Evolutionary conservation across 1,284 basidiomycete genomes (phyloP).

Genomic region (Gastroboletus turbinatus): DNA sequence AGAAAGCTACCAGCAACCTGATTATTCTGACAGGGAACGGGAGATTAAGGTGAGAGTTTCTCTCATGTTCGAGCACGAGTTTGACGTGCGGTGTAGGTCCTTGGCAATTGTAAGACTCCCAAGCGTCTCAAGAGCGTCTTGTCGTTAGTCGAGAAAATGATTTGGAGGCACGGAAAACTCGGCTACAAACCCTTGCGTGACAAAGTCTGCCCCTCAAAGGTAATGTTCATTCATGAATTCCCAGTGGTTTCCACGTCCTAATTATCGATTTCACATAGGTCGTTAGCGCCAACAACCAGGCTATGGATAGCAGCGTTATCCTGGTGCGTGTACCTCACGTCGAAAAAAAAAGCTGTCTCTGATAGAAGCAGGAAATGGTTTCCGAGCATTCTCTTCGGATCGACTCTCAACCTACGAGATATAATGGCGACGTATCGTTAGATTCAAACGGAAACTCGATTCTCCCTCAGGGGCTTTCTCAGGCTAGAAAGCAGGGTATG

Average conservation of each 20-base stretch:
- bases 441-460: constrained; percentile 50
- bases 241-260: not conserved
- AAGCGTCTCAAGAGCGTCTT: constrained; percentile 62
- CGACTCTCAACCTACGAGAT: constrained; percentile 47
- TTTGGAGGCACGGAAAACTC: constrained; percentile 70
- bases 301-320: constrained; percentile 56
- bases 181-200: constrained; percentile 69
- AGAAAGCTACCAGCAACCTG: constrained; percentile 39
- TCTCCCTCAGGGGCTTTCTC: constrained; percentile 43
- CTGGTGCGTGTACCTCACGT: constrained; percentile 42
- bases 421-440: constrained; percentile 39
- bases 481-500: constrained; percentile 45
- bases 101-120: constrained; percentile 66
- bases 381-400: constrained; percentile 62
- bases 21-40: constrained; percentile 63
- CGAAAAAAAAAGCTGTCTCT: not conserved
- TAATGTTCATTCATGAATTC: constrained; percentile 26
- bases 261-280: constrained; percentile 22
- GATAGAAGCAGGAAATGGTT: constrained; percentile 59
- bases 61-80: not conserved
- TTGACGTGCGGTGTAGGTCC: constrained; percentile 33
- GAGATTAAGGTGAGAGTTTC: constrained; percentile 62
- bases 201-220: constrained; percentile 74
- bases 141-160: constrained; percentile 57
- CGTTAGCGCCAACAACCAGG: constrained; percentile 32